These are phyloP conservation scores for Streptanthus diversifolius DNA, from an alignment of 345 rosid genomes.

Conservation along the genomic window DNA sequence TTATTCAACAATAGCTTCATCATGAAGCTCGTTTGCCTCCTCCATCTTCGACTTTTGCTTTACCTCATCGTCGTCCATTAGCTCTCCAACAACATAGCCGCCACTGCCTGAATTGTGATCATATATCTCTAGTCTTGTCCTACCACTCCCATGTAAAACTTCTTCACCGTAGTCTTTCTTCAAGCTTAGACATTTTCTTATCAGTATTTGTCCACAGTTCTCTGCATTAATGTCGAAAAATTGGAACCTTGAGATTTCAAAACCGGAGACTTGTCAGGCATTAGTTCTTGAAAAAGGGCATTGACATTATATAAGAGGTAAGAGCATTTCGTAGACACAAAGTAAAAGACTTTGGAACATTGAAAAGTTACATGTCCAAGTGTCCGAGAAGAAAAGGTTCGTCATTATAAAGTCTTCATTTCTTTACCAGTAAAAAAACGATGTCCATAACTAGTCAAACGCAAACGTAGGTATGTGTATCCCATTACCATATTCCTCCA, in stretches of 20 bases:
- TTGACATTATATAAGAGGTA: background rate
- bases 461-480: background rate
- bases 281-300: background rate
- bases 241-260: background rate
- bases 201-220: background rate
- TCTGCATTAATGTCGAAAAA: background rate
- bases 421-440: background rate
- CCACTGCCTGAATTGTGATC: constrained; percentile 19
- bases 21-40: background rate
- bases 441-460: background rate
- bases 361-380: background rate
- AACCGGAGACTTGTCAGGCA: background rate
- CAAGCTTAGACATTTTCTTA: background rate
- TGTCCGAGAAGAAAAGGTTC: background rate
- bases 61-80: constrained; percentile 5
- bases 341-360: background rate
- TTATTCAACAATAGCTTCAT: background rate
- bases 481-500: background rate
- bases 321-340: background rate
- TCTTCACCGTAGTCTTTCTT: constrained; percentile 3
- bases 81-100: background rate
- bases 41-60: background rate
- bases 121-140: background rate
- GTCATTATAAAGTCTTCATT: background rate
- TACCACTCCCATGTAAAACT: constrained; percentile 6